A percentile compares a stretch with the other conserved stretches of the same genome.
Conservation (phyloP, 345 rosid species). For the Hirschfeldia incana region DNA sequence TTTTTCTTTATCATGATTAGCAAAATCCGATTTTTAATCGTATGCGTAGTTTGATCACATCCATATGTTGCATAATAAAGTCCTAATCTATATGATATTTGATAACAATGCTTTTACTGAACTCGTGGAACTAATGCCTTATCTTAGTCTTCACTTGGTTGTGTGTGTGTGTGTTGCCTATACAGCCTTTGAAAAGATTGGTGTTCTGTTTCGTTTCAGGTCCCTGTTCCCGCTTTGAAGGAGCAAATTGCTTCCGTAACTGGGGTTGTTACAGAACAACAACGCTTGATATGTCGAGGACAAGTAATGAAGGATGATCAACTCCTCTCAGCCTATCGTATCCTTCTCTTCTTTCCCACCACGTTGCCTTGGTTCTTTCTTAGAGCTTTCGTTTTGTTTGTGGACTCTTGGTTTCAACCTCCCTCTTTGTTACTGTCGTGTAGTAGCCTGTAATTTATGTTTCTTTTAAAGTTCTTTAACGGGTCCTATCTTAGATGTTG, state of each 20-base stretch:
- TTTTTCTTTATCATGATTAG: neutral
- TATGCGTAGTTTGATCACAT: no score
- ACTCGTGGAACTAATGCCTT: conserved; percentile 3
- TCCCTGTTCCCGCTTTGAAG: conserved; percentile 65
- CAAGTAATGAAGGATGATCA: conserved; percentile 64
- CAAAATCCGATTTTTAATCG: no score
- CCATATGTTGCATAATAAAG: neutral
- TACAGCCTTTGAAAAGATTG: neutral
- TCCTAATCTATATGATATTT: neutral
- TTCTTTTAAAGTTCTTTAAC: conserved; percentile 24
- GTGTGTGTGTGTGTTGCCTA: neutral
- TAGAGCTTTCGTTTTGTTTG: neutral
- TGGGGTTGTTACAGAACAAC: conserved; percentile 60
- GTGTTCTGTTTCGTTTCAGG: conserved; percentile 32
- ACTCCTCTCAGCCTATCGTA: conserved; percentile 62
- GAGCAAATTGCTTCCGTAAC: conserved; percentile 63
- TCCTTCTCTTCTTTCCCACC: conserved; percentile 41
- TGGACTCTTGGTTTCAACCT: neutral
- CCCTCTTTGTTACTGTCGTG: neutral
- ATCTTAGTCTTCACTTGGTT: neutral
- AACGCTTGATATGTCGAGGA: conserved; percentile 62
- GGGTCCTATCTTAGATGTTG: conserved; percentile 48
- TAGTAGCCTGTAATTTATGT: neutral
- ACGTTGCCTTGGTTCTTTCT: neutral
- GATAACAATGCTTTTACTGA: neutral